phyloP scores from a whole-genome alignment of 208 protist species.

The Leishmania gerbilli region DNA sequence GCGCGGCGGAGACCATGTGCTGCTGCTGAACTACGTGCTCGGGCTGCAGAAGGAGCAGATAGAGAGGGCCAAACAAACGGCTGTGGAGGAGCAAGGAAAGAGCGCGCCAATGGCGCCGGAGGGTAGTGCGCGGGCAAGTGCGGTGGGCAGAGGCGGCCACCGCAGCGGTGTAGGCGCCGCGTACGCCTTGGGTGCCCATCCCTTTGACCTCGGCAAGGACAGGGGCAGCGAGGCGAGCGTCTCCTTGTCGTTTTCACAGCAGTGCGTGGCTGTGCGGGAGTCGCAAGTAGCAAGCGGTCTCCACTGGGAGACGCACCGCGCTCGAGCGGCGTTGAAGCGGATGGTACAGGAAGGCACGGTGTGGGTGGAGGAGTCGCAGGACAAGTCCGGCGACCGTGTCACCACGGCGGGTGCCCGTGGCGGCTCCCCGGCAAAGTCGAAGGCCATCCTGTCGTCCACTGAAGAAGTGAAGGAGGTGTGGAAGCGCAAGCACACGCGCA shows the following conservation, averaged over 20 bases:
- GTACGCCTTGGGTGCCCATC: conserved; percentile 57
- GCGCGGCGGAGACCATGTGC: conserved; percentile 56
- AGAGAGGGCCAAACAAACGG: conserved; percentile 17
- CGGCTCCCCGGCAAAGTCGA: neutral
- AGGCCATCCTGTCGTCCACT: conserved; percentile 8
- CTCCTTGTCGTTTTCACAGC: conserved; percentile 37
- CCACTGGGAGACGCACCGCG: conserved; percentile 69
- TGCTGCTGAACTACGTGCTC: conserved; percentile 67
- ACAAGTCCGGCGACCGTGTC: neutral
- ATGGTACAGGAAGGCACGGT: conserved; percentile 82
- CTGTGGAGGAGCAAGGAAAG: neutral
- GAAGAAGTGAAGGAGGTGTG: conserved; percentile 34
- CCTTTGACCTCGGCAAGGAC: conserved; percentile 25
- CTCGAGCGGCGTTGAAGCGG: conserved; percentile 52
- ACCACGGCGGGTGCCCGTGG: neutral
- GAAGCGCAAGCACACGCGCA: conserved; percentile 12
- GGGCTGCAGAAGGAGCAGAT: conserved; percentile 48
- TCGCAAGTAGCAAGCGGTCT: conserved; percentile 45
- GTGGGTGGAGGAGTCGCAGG: conserved; percentile 63
- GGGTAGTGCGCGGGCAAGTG: neutral
- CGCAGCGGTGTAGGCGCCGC: conserved; percentile 43
- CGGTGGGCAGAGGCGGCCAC: neutral
- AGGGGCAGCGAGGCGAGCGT: conserved; percentile 1
- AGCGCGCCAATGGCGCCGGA: neutral
- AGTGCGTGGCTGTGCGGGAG: conserved; percentile 62